phyloP scores from a whole-genome alignment of 2,329 filamentous ascomycete species.

The Bipolaris oryzae region DNA sequence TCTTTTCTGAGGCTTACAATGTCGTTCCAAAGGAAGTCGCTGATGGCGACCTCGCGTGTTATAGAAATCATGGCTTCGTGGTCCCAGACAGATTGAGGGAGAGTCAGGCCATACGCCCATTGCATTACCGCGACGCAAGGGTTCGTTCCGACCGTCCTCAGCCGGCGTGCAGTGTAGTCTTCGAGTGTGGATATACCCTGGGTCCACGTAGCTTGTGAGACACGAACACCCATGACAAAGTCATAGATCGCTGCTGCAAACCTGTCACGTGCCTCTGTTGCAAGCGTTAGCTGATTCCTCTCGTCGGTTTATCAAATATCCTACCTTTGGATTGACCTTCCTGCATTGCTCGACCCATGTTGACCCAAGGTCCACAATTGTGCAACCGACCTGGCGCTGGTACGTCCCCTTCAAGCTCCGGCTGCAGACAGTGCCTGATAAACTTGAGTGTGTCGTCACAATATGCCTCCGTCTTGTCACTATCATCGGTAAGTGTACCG shows the following conservation, averaged over 20 bases:
- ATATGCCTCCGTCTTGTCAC: conserved; percentile 16
- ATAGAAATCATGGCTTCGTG: conserved; percentile 13
- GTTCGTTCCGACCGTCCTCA: conserved; percentile 12
- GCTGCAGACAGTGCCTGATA: conserved; percentile 13
- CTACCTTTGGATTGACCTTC: conserved; percentile 15
- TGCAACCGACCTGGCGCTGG: conserved; percentile 15
- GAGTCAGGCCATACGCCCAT: conserved; percentile 11
- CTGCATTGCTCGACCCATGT: conserved; percentile 16
- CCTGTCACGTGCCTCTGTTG: conserved; percentile 12
- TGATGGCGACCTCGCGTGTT: conserved; percentile 13
- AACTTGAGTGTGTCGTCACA: conserved; percentile 15
- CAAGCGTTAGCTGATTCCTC: background rate
- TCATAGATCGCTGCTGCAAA: conserved; percentile 17
- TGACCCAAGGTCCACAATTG: conserved; percentile 15
- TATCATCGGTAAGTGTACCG: conserved; percentile 13
- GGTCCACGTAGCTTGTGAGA: conserved; percentile 14
- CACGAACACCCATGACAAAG: conserved; percentile 10
- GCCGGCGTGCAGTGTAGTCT: conserved; percentile 12
- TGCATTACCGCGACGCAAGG: conserved; percentile 13
- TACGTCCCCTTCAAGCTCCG: conserved; percentile 9
- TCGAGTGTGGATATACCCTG: conserved; percentile 12
- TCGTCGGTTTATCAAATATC: no score
- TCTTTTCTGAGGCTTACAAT: conserved; percentile 20
- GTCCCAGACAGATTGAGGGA: conserved; percentile 11
- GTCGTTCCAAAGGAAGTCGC: conserved; percentile 18